Base-by-base conservation (phyloP, 305 asterid species). In the Striga hermonthica region DNA sequence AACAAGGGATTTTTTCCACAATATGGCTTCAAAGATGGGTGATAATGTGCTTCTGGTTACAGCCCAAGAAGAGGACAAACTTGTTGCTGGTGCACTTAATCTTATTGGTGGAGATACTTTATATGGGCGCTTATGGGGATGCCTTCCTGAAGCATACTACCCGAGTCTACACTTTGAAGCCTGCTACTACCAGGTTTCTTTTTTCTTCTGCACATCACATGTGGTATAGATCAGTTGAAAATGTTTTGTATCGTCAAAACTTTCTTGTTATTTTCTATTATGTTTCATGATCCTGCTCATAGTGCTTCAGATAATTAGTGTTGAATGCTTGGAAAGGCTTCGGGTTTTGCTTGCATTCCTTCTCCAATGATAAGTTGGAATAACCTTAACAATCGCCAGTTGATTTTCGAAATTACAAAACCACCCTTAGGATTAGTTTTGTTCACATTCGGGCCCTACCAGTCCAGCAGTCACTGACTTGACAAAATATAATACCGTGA, bases 41-140 rank as follows among this genome's bases (percentile, higher is more conserved):
- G 95, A 93, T 75, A 62, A 70, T 38, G 96, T 90, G 67, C 80
- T 93, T 66, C 96, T 93, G 68, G 67, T 93, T 47, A 79, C 87
- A 56, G 99, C 97, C 9, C 89, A 93, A 85, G 92, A 90, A 74
- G 95, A 82, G 64, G 95, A 79, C 45, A 85, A 93, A 70, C 75
- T 80, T 49, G 92, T 93, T 7, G 99, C 95, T 53, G 96, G 92
- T 40, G 99, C 99, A 53, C 91, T 93, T 65, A 90, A 93, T 81
- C 83, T 93, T 58, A 88, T 93, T 50, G 99, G 99, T 45, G 98
- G 96, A 39, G 91, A 88, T 71, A 81, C 97, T 10, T 74, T 93
- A 64, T 90, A 86, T 22, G 99, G 99, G 38, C 95, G 97, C 71
- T 67, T 93, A 78, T 93, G 99, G 99, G 99, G 99, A 67, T 93